Evolutionary conservation across 2,329 filamentous ascomycete species (phyloP), one percentile per base, ranked within the genome.

Genomic region (Calonectria pteridis): DNA sequence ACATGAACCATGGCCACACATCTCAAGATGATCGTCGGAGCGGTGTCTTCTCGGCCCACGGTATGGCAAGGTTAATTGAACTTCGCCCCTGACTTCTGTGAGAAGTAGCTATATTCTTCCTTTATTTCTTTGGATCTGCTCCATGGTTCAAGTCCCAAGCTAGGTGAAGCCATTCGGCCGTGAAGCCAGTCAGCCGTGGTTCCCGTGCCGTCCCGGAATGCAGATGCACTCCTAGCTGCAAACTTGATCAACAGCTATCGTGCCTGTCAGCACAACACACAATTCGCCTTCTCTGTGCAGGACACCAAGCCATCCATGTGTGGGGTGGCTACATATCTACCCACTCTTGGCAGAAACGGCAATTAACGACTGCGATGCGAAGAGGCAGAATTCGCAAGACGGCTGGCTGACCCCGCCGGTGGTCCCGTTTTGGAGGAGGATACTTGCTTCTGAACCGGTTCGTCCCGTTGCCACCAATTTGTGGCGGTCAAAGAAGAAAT

Each of bases 21-120:
- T 59, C 62, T 55, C 33, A 28, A 64, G 53, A 71, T 49, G 59
- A 59, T 73, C 50, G 26, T 50, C 29, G 26, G 29, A 37, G 40
- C 51, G 50, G 35, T 71, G 59, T 37, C 18, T 51, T 29, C 35
- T 29, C 20, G 43, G 35, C 29, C 53, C 55, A 51, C 49, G 55
- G 68, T 59, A 43, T 50, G 31, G 13, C 26, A 40, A 72, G 71
- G 58, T 69, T 72, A 69, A 65, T 65, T 72, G 65, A 33, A 69
- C 71, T 49, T 51, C 49, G 23, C 64, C 11, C 49, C 29, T 55
- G 33, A 16, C 35, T 31, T 16, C 33, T 16, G 13, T 31, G 18
- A 10, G 53, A 59, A 31, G 26, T 26, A 46, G 26, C 35, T 31
- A 26, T 55, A 35, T 23, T 58, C 13, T 37, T 55, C 26, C 26